These are phyloP conservation scores for Fusarium buharicum DNA, from an alignment of 2,329 filamentous ascomycete species.

Conservation along the genomic window DNA sequence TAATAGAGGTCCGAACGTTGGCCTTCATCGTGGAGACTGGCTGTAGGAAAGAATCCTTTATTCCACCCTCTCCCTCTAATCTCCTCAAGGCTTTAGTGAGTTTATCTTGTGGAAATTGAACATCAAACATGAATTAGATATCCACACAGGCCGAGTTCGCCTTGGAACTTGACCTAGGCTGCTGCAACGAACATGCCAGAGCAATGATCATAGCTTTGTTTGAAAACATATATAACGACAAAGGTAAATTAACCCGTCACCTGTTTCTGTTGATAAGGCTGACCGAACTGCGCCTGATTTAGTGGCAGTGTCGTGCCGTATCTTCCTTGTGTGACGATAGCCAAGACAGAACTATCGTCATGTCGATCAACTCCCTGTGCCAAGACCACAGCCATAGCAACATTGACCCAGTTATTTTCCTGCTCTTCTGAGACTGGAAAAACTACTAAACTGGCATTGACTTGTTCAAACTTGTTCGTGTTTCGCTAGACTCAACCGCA, in stretches of 20 bases:
- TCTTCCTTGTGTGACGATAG: neutral
- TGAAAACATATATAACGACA: neutral
- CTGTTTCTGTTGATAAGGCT: neutral
- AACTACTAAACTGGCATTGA: neutral
- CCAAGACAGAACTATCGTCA: slow-evolving; percentile 10
- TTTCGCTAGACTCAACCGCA: neutral
- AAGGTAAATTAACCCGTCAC: neutral
- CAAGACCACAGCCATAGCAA: slow-evolving; percentile 12
- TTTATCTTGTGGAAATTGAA: no score
- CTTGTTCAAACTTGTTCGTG: neutral
- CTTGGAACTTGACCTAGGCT: no score
- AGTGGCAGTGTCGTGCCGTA: slow-evolving; percentile 10
- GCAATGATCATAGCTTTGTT: no score
- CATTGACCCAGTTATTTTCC: neutral
- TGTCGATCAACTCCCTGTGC: slow-evolving; percentile 4
- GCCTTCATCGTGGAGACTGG: neutral
- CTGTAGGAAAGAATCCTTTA: no score
- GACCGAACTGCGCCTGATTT: neutral
- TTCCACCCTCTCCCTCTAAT: no score
- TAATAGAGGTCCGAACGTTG: no score
- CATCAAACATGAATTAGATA: no score
- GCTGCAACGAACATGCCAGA: no score
- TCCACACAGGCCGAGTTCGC: no score
- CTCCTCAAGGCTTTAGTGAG: no score
- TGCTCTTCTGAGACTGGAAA: neutral